A percentile compares a stretch with the other conserved stretches of the same genome.
Conservation (phyloP, 345 rosid species). For the Schrenkiella parvula region DNA sequence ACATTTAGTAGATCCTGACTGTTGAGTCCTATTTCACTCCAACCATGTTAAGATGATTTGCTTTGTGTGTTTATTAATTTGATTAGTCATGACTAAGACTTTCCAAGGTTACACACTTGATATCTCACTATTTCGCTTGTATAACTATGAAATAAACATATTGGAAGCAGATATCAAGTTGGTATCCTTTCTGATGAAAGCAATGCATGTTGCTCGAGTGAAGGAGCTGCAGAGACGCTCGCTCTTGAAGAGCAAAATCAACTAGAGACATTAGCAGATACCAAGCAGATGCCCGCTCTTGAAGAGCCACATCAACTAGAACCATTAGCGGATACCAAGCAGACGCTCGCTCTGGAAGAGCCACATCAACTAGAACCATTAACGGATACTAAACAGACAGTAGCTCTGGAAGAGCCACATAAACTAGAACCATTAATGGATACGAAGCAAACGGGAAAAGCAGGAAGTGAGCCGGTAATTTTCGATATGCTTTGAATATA, state of each 20-base stretch:
- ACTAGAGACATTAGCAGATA: neutral
- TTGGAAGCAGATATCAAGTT: slow-evolving; percentile 22
- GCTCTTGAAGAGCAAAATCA: neutral
- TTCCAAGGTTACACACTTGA: neutral
- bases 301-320: neutral
- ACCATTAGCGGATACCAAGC: neutral
- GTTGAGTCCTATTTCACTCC: neutral
- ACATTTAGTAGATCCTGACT: neutral
- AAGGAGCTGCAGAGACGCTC: slow-evolving; percentile 1
- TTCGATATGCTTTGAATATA: neutral
- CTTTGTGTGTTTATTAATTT: neutral
- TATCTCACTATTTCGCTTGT: slow-evolving; percentile 26
- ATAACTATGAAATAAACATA: neutral
- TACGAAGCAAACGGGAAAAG: neutral
- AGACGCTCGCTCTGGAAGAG: neutral
- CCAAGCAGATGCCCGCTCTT: neutral
- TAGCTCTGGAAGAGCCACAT: neutral
- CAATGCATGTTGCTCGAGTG: neutral
- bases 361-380: neutral
- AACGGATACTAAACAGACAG: neutral
- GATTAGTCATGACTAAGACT: neutral
- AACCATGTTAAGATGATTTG: neutral
- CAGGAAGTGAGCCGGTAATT: slow-evolving; percentile 9
- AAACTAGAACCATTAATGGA: neutral
- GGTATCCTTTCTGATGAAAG: neutral